Conservation (phyloP, 169 alveolate genomes). For the Eimeria falciformis region DNA sequence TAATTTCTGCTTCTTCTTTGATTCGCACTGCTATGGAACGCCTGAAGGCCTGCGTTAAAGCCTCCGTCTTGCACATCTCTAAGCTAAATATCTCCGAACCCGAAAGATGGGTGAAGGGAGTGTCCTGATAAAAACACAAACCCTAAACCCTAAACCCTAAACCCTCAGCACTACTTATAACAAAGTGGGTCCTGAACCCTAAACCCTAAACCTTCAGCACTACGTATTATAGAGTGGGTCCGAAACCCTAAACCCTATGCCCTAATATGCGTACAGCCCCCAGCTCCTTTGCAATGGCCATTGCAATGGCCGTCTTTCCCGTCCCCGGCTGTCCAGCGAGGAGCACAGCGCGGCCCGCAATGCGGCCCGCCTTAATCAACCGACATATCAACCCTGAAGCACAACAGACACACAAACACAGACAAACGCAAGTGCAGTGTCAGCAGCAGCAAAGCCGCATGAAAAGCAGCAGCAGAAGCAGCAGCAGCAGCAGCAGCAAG, state of each 20-base stretch:
- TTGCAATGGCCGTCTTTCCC: conserved; percentile 99
- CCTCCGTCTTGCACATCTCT: conserved; percentile 98
- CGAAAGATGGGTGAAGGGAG: conserved; percentile 98
- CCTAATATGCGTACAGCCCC: conserved; percentile 89
- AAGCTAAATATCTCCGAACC: conserved; percentile 99
- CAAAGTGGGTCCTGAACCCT: background rate
- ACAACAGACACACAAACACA: background rate
- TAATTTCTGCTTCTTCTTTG: conserved; percentile 98
- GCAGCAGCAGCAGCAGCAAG: background rate
- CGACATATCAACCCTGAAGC: conserved; percentile 93
- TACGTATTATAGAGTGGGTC: no score
- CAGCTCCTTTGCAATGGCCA: conserved; percentile 98
- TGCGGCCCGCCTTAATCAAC: conserved; percentile 97
- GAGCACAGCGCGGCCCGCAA: conserved; percentile 99
- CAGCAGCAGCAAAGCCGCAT: background rate
- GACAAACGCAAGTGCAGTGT: background rate
- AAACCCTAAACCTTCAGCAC: conserved; percentile 36
- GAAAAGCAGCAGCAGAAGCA: background rate
- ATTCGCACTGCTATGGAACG: conserved; percentile 99
- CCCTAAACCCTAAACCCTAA: conserved; percentile 37
- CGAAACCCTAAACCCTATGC: conserved; percentile 26
- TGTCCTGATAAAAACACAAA: conserved; percentile 85
- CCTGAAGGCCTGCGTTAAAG: conserved; percentile 95
- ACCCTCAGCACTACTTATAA: conserved; percentile 20
- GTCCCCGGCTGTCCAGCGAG: conserved; percentile 99